Conservation (phyloP, 345 rosid species). For the Capsella bursapastoris region DNA sequence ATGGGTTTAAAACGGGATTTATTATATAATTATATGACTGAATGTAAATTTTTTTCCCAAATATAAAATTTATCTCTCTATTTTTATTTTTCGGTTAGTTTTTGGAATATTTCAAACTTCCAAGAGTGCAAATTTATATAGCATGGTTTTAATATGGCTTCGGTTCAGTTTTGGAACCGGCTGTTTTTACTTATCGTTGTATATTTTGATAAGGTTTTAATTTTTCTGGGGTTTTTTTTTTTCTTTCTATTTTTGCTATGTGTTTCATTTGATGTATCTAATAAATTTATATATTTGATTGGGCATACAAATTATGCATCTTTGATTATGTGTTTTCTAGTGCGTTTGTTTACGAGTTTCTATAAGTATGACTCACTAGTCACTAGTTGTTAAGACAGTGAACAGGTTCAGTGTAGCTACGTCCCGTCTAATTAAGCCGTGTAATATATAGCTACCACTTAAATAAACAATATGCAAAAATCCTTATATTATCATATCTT, state of each 20-base stretch:
- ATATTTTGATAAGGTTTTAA: slow-evolving; percentile 36
- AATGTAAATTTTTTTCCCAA: slow-evolving; percentile 48
- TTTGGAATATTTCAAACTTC: slow-evolving; percentile 8
- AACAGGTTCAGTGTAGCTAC: slow-evolving; percentile 15
- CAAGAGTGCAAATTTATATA: slow-evolving; percentile 41
- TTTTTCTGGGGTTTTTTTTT: slow-evolving; percentile 15
- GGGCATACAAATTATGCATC: slow-evolving; percentile 6
- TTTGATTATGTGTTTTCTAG: not conserved
- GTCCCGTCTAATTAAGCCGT: slow-evolving; percentile 11
- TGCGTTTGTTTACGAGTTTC: not conserved
- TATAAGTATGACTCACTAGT: not conserved
- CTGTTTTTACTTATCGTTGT: slow-evolving; percentile 33
- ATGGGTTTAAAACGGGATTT: slow-evolving; percentile 32
- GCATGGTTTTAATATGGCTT: slow-evolving; percentile 30
- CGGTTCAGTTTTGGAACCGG: slow-evolving; percentile 12
- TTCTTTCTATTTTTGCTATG: not conserved
- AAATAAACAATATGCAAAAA: slow-evolving; percentile 7
- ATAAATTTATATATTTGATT: slow-evolving; percentile 29
- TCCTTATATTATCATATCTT: not conserved
- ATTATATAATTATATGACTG: slow-evolving; percentile 44
- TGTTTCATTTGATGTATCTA: slow-evolving; percentile 21
- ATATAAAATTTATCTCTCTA: slow-evolving; percentile 29
- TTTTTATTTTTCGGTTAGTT: not conserved
- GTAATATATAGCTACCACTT: not conserved
- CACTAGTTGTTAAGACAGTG: slow-evolving; percentile 1